These are phyloP conservation scores for Cryptomeria japonica DNA, from an alignment of 75 land plant species.

Conservation along the genomic window DNA sequence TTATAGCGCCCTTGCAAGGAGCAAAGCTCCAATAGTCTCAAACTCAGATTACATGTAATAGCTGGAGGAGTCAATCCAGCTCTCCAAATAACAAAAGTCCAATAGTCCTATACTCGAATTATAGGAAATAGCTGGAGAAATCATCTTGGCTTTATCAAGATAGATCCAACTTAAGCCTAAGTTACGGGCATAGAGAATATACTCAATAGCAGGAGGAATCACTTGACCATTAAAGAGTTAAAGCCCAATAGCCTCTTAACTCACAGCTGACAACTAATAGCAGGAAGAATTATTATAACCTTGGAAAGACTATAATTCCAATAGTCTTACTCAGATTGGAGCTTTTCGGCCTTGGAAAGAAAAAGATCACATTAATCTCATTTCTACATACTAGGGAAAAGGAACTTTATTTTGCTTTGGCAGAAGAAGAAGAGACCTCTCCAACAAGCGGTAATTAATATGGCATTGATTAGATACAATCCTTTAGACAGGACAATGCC, in stretches of 20 bases:
- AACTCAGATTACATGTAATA: background rate
- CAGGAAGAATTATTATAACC: background rate
- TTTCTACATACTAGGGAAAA: background rate
- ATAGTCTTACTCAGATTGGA: background rate
- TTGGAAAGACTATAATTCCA: background rate
- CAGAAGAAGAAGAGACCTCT: background rate
- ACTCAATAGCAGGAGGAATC: background rate
- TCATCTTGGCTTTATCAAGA: background rate
- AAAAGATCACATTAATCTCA: background rate
- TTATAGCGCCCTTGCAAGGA: background rate
- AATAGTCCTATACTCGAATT: background rate
- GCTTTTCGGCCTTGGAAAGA: background rate
- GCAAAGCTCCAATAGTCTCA: background rate
- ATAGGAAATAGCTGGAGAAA: background rate
- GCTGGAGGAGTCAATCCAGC: background rate
- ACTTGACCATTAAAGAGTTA: background rate
- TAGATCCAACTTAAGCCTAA: too few species aligned
- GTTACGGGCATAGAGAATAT: too few species aligned
- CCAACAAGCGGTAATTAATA: background rate
- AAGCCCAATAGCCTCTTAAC: background rate
- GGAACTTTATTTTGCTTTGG: background rate
- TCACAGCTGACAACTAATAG: background rate
- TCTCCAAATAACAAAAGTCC: background rate
- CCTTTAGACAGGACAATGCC: conserved; percentile 1
- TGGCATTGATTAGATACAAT: conserved; percentile 5